Evolutionary conservation across 2,329 filamentous ascomycete genomes (phyloP).

Genomic region (Bipolaris cookei): DNA sequence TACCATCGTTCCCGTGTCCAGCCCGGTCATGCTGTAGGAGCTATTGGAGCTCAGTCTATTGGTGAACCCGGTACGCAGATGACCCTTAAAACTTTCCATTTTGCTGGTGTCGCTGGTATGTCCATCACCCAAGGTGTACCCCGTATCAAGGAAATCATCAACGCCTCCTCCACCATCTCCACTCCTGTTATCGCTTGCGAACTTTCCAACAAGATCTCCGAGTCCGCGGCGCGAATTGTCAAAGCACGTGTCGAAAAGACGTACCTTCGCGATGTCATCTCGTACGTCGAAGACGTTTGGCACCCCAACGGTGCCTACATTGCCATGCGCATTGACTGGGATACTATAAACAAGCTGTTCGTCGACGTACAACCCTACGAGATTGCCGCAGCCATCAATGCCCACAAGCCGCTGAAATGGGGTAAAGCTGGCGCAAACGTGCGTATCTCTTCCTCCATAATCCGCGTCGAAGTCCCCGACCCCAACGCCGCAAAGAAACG

Average conservation of each 20-base stretch:
- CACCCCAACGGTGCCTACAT: slow-evolving; percentile 76
- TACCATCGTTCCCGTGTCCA: slow-evolving; percentile 91
- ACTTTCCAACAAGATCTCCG: slow-evolving; percentile 74
- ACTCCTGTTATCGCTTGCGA: slow-evolving; percentile 93
- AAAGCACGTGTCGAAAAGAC: slow-evolving; percentile 96
- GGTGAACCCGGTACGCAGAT: slow-evolving; percentile 98
- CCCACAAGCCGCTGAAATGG: slow-evolving; percentile 83
- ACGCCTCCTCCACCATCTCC: slow-evolving; percentile 90
- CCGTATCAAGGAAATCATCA: slow-evolving; percentile 99
- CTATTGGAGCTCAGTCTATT: slow-evolving; percentile 95
- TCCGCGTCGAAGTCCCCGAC: slow-evolving; percentile 75
- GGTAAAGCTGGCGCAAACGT: slow-evolving; percentile 67
- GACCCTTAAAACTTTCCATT: slow-evolving; percentile 99
- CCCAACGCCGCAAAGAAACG: slow-evolving; percentile 37
- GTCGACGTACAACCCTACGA: slow-evolving; percentile 77
- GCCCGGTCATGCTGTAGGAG: slow-evolving; percentile 93
- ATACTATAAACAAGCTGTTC: slow-evolving; percentile 79
- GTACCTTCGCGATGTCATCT: slow-evolving; percentile 79
- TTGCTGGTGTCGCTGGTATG: slow-evolving; percentile 99
- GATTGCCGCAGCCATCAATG: slow-evolving; percentile 77
- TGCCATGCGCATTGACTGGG: slow-evolving; percentile 79
- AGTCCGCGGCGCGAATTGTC: slow-evolving; percentile 84
- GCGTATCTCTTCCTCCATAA: slow-evolving; percentile 52
- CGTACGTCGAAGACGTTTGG: slow-evolving; percentile 88
- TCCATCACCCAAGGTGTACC: slow-evolving; percentile 99